Conservation (phyloP, 768 basidiomycete species). For the Kwoniella sp. region DNA sequence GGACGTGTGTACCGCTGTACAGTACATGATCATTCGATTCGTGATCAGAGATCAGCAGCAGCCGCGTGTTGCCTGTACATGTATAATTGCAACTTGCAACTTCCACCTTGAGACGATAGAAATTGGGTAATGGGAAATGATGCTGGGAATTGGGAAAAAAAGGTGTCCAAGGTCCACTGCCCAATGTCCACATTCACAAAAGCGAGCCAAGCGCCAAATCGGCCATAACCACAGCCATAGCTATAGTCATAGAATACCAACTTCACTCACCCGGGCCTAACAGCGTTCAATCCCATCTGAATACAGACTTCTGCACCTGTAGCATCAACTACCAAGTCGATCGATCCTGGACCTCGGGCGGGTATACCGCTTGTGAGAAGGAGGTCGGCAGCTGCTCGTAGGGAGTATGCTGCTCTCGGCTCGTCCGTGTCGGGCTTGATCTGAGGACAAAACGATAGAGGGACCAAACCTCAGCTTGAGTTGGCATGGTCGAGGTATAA, state of each 20-base stretch:
- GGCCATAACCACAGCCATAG: no score
- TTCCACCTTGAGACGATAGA: no score
- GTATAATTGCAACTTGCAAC: no score
- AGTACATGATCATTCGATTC: neutral
- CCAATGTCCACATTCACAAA: no score
- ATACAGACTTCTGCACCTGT: conserved; percentile 91
- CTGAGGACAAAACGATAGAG: conserved; percentile 17
- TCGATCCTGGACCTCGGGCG: conserved; percentile 68
- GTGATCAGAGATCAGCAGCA: no score
- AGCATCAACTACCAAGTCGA: conserved; percentile 88
- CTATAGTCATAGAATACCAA: neutral
- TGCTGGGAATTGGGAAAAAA: no score
- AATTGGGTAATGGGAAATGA: no score
- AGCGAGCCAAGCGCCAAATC: neutral
- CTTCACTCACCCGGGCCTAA: conserved; percentile 63
- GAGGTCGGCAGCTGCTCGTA: conserved; percentile 70
- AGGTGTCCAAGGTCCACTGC: no score
- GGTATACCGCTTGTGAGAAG: conserved; percentile 67
- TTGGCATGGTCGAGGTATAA: no score
- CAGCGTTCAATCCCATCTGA: conserved; percentile 77
- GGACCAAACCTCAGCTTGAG: neutral
- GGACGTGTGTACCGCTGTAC: conserved; percentile 51
- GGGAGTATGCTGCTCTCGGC: conserved; percentile 69
- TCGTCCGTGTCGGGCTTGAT: conserved; percentile 63
- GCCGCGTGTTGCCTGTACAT: no score